Base-by-base conservation (phyloP, 2,329 filamentous ascomycete genomes). In the Monilinia aucupariae region DNA sequence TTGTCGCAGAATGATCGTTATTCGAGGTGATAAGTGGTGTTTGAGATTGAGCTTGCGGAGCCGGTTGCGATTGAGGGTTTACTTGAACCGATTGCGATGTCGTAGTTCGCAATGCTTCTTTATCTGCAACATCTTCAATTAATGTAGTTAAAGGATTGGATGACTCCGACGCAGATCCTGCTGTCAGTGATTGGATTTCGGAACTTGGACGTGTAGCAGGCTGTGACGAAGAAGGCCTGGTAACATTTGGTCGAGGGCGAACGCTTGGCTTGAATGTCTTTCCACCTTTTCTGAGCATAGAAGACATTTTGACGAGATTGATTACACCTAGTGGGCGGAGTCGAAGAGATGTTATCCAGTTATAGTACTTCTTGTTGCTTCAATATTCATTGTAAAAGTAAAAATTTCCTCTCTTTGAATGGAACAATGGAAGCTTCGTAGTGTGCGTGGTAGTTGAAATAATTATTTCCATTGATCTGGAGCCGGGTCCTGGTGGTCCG, bases 221-320 rank as follows among this genome's bases (percentile, higher is more conserved):
- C 54, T 74, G 72, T 63, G 71, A 71, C 63, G 75, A 72, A 63
- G 73, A 70, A 64, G 77, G 74, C 62, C 78, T 76, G 67, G 79
- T 78, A 65, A 80, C 77, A 64, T 81, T 79, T 71, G 67, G 68
- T 63, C 86, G 83, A 67, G 80, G 74, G 39, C 83, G 84, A 67
- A 83, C 83, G 77, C 89, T 91, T 51, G 88, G 88, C 74, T 89
- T 67, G 77, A 91, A 90, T 3, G 59, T 59, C 55, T 70, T 72
- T 30, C 27, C 58, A 34, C 61, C 61, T 52, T 63, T 63, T 17
- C 55, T 63, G 10, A 63, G 27, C 61, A 63, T 63, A 27, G 61
- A 63, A 59, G 54, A 59, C 61, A 63, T 63, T 58, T 60, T 59
- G 62, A 49, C 50, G 15, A 48, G 34, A 32, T 22, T 61, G 50